Evolutionary conservation across 177 flowering plant genomes (phyloP).

Genomic region (Vitis hybrid): DNA sequence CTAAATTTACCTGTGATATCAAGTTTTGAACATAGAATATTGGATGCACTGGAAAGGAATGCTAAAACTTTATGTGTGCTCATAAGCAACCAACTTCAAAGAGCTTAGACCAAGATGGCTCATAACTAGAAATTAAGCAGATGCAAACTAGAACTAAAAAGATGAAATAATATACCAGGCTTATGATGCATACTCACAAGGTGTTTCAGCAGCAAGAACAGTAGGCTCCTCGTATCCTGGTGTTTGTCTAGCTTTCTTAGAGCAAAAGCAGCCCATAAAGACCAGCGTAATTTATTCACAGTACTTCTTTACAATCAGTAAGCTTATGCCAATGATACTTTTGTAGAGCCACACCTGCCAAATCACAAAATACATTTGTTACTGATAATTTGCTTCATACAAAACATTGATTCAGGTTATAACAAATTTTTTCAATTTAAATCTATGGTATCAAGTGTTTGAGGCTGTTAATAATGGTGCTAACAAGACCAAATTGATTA

Average conservation of each 20-base stretch:
- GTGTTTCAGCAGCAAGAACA: constrained; percentile 79
- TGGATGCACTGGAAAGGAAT: neutral
- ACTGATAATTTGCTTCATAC: too few species aligned
- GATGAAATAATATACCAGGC: neutral
- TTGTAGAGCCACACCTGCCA: neutral
- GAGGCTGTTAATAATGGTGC: too few species aligned
- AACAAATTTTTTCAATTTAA: too few species aligned
- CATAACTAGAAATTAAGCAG: too few species aligned
- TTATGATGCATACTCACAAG: constrained; percentile 41
- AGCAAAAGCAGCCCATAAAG: constrained; percentile 54
- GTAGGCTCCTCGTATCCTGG: constrained; percentile 78
- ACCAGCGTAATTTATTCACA: neutral
- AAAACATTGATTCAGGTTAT: too few species aligned
- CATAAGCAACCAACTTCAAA: neutral
- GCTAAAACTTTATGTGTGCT: neutral
- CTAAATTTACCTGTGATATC: neutral
- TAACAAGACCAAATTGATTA: too few species aligned
- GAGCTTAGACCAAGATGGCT: too few species aligned
- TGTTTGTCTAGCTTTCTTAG: constrained; percentile 36
- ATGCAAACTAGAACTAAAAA: too few species aligned
- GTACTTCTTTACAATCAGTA: neutral
- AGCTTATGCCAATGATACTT: neutral
- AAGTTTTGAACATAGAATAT: neutral
- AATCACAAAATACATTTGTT: neutral
- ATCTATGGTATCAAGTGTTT: too few species aligned